Base-by-base conservation (phyloP, 441 rosid genomes). In the Kokia cookei region DNA sequence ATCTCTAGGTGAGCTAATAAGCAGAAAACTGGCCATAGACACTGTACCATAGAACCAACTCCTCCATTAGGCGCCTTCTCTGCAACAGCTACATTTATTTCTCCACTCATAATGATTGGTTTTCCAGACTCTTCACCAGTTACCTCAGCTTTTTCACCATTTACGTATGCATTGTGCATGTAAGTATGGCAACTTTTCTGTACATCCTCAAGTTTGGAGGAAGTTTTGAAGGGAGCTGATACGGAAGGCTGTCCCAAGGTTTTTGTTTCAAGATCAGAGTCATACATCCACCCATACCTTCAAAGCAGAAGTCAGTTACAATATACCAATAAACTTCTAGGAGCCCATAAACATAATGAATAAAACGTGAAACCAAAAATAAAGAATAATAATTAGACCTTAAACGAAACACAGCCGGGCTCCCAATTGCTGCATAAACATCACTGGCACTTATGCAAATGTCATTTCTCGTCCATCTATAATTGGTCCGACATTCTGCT, bases 241-340 rank as follows among this genome's bases (percentile, higher is more conserved):
- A 72, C 60, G 60, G 88, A 83, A 73, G 82, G 84, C 13, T 40
- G 68, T 65, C 66, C 76, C 26, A 48, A 32, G 63, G 76, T 45
- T 75, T 77, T 65, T 69, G 67, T 51, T 71, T 81, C 80, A 68
- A 79, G 73, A 75, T 71, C 62, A 27, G 85, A 80, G 75, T 71
- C 62, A 24, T 84, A 80, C 54, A 82, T 77, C 98, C 99, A 95
- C 35, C 93, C 98, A 80, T 93, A 95, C 91, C 99, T 95, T 77
- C 40, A 24, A 62, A 71, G 61, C 74, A 29, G 55, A 75, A 67
- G 71, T 5, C 12, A 73, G 76, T 85, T 72, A 82, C 67, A 75
- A 72, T 43, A 45, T n/a, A 26, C 22, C 60, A 71, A 15, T 29
- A 75, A 26, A 69, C 32, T 67, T 53, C 35, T 15, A 26, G 63